These are phyloP conservation scores for Aspergillus egyptiacus DNA, from an alignment of 495 filamentous ascomycete species.

Conservation along the genomic window DNA sequence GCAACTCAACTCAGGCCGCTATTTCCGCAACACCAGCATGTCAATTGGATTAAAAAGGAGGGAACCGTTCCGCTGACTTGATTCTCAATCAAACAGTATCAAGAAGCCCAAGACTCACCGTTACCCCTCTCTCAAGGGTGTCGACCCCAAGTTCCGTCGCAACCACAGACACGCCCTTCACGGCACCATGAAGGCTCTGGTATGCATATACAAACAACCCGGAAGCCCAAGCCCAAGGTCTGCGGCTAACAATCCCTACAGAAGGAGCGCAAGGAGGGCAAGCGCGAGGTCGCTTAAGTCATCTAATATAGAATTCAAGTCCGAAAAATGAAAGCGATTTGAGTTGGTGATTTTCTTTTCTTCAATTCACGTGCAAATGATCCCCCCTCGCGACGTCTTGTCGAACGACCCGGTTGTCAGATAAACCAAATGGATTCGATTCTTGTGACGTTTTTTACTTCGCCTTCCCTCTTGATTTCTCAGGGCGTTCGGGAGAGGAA, in stretches of 20 bases:
- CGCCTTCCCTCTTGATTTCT: not conserved
- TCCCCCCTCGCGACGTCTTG: slow-evolving; percentile 11
- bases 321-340: slow-evolving; percentile 34
- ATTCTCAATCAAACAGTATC: slow-evolving; percentile 58
- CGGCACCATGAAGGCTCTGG: slow-evolving; percentile 95
- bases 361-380: slow-evolving; percentile 36
- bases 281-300: slow-evolving; percentile 80
- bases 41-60: too few species aligned
- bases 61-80: slow-evolving; percentile 28
- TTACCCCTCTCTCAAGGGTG: slow-evolving; percentile 97
- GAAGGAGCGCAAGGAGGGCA: slow-evolving; percentile 98
- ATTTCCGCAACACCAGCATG: not conserved
- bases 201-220: slow-evolving; percentile 45
- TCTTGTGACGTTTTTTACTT: slow-evolving; percentile 11
- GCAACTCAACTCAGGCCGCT: not conserved
- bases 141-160: slow-evolving; percentile 98
- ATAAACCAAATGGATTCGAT: slow-evolving; percentile 20
- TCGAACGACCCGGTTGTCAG: slow-evolving; percentile 17
- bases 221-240: not conserved
- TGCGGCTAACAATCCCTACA: slow-evolving; percentile 52
- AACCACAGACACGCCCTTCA: slow-evolving; percentile 99
- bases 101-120: slow-evolving; percentile 99
- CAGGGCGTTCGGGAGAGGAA: too few species aligned
- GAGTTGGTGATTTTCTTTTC: slow-evolving; percentile 33
- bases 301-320: slow-evolving; percentile 24